Percentiles rank a stretch among this genome's conserved stretches.
These are phyloP conservation scores for Leccinum broughii DNA, from an alignment of 768 basidiomycete genomes.

Conservation along the genomic window DNA sequence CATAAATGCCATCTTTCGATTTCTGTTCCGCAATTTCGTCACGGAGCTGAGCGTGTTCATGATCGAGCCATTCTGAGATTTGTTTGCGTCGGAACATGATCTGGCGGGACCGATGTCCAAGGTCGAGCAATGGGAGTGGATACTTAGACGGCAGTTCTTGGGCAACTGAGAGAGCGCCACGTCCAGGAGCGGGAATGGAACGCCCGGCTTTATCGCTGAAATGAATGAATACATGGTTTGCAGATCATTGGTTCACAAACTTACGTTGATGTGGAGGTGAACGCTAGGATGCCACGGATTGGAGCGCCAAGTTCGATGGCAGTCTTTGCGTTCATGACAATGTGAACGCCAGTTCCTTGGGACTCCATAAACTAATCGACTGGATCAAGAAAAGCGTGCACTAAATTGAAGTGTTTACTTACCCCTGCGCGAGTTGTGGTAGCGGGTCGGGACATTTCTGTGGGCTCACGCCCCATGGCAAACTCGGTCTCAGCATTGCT, in stretches of 20 bases:
- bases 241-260: constrained; percentile 30
- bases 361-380: constrained; percentile 87
- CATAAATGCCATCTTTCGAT: constrained; percentile 47
- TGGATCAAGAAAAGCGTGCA: constrained; percentile 3
- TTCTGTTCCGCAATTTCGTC: constrained; percentile 71
- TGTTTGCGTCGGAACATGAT: constrained; percentile 93
- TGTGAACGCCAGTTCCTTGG: constrained; percentile 94
- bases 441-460: constrained; percentile 97
- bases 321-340: constrained; percentile 96
- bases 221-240: constrained; percentile 6
- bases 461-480: constrained; percentile 98
- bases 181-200: constrained; percentile 95
- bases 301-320: constrained; percentile 93
- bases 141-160: constrained; percentile 80
- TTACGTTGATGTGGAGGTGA: constrained; percentile 94
- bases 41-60: constrained; percentile 84
- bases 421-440: constrained; percentile 95
- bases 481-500: constrained; percentile 96
- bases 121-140: constrained; percentile 75
- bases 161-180: constrained; percentile 87
- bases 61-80: constrained; percentile 90
- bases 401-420: constrained; percentile 30
- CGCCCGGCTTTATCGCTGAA: constrained; percentile 96
- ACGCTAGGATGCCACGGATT: constrained; percentile 91
- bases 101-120: constrained; percentile 91